Conservation (phyloP, 805 yeast genomes). For the Zygoascus tannicola region DNA sequence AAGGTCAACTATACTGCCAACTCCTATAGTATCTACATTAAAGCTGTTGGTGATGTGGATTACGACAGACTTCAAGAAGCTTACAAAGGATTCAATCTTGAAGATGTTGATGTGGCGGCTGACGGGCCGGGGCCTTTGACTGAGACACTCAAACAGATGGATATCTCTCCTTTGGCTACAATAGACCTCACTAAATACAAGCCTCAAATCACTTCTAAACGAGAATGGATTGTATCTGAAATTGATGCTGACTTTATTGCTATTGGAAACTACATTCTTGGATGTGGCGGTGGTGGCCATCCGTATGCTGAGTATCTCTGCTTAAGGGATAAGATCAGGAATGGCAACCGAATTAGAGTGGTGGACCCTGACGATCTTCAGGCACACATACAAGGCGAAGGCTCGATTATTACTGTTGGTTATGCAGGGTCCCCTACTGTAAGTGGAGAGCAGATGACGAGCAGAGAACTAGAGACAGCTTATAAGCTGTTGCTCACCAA, state of each 20-base stretch:
- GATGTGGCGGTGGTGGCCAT: slow-evolving; percentile 46
- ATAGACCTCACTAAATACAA: slow-evolving; percentile 7
- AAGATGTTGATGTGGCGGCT: background rate
- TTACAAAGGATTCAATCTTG: background rate
- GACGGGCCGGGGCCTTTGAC: background rate
- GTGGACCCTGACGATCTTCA: slow-evolving; percentile 30
- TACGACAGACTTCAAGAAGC: slow-evolving; percentile 16
- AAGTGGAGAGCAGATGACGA: slow-evolving; percentile 32
- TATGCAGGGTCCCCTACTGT: slow-evolving; percentile 43
- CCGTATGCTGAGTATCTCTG: slow-evolving; percentile 36
- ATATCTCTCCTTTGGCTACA: background rate
- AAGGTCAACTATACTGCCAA: slow-evolving; percentile 28
- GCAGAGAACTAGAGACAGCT: slow-evolving; percentile 32
- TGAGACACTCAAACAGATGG: background rate
- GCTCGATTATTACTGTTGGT: slow-evolving; percentile 28
- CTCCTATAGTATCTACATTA: slow-evolving; percentile 15
- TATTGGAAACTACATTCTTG: slow-evolving; percentile 40
- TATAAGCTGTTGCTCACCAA: slow-evolving; percentile 21
- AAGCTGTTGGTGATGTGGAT: slow-evolving; percentile 37
- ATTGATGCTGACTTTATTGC: slow-evolving; percentile 34
- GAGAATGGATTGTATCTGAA: slow-evolving; percentile 34
- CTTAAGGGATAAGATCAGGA: slow-evolving; percentile 25
- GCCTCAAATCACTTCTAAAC: slow-evolving; percentile 24
- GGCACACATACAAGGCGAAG: slow-evolving; percentile 18
- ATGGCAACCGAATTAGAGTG: slow-evolving; percentile 30